A percentile compares a stretch with the other conserved stretches of the same genome.
Conservation (phyloP, 495 filamentous ascomycete genomes). For the Lophium mytilinum region DNA sequence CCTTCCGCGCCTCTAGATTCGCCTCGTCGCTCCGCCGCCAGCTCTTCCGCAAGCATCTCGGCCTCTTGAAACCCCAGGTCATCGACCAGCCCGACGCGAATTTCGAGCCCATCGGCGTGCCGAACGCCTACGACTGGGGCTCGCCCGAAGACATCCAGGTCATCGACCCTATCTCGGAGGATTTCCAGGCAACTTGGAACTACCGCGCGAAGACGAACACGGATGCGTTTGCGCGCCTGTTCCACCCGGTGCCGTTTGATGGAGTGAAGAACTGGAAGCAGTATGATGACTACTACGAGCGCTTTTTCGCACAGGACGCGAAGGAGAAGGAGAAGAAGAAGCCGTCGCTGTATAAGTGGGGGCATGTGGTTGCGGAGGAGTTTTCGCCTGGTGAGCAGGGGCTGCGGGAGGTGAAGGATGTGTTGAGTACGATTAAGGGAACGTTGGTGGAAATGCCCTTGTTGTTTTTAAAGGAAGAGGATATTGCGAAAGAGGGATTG, state of each 20-base stretch:
- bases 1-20: constrained; percentile 67
- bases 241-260: constrained; percentile 85
- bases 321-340: constrained; percentile 38
- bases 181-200: constrained; percentile 65
- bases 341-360: constrained; percentile 55
- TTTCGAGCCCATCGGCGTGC: constrained; percentile 64
- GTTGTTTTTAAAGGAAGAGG: constrained; percentile 76
- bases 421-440: constrained; percentile 65
- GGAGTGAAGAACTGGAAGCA: constrained; percentile 70
- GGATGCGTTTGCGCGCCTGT: constrained; percentile 73
- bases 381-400: constrained; percentile 58
- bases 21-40: constrained; percentile 75
- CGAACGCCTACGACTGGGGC: constrained; percentile 78
- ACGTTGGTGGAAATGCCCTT: constrained; percentile 89
- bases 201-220: constrained; percentile 70
- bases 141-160: constrained; percentile 66
- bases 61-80: constrained; percentile 67
- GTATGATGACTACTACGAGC: constrained; percentile 75
- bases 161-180: constrained; percentile 60
- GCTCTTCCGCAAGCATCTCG: constrained; percentile 86
- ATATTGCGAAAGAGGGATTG: constrained; percentile 80
- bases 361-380: constrained; percentile 77
- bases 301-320: constrained; percentile 47
- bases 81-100: constrained; percentile 56
- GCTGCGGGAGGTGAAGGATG: constrained; percentile 69